A percentile compares a stretch with the other conserved stretches of the same genome.
Evolutionary conservation across 345 rosid genomes (phyloP).

Genomic region (Corchorus capsularis): DNA sequence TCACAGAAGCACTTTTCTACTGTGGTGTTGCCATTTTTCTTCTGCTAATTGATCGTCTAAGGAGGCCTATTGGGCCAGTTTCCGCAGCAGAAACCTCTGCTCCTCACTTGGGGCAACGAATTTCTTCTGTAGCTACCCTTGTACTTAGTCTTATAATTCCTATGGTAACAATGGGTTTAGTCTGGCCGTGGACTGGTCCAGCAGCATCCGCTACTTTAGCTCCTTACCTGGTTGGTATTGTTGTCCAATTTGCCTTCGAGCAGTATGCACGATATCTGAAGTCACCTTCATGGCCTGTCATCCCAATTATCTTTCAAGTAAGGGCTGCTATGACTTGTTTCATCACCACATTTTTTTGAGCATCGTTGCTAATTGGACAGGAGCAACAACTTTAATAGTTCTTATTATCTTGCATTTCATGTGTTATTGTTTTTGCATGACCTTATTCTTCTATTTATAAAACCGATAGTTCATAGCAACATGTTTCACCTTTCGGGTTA

Average conservation of each 20-base stretch:
- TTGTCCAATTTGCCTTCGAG: conserved; percentile 93
- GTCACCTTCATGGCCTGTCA: conserved; percentile 77
- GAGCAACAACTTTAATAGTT: background rate
- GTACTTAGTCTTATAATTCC: conserved; percentile 94
- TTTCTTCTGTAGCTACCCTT: conserved; percentile 82
- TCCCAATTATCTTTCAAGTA: conserved; percentile 91
- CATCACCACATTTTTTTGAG: background rate
- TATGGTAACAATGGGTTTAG: conserved; percentile 97
- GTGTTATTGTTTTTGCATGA: background rate
- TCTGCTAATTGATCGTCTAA: conserved; percentile 60
- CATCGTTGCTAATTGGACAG: background rate
- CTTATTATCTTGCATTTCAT: background rate
- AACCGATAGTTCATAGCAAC: background rate
- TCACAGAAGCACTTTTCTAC: conserved; percentile 97
- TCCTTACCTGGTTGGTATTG: conserved; percentile 91
- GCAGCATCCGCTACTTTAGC: conserved; percentile 99
- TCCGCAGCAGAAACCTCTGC: conserved; percentile 28
- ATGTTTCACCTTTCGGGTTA: background rate
- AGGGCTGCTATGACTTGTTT: conserved; percentile 22
- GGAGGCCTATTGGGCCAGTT: conserved; percentile 44
- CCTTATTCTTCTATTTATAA: background rate
- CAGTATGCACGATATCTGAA: conserved; percentile 71
- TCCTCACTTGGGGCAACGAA: conserved; percentile 66
- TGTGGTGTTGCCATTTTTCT: conserved; percentile 82
- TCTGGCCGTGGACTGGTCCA: conserved; percentile 99